Conservation (phyloP, 2,329 filamentous ascomycete genomes). For the Botryosphaeria agaves region DNA sequence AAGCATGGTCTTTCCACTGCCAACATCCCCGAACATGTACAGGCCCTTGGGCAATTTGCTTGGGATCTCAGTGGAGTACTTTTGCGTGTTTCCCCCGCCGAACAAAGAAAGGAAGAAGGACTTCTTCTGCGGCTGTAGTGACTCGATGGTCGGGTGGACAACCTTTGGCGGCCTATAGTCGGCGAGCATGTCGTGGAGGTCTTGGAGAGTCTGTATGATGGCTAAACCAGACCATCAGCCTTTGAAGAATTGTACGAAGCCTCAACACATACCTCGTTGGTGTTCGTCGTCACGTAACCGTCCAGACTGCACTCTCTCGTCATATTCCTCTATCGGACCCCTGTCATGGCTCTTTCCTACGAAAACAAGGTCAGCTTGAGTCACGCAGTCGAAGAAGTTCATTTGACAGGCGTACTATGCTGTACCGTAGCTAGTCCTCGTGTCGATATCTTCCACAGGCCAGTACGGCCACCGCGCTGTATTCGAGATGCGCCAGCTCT, state of each 20-base stretch:
- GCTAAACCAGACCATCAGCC: conserved; percentile 28
- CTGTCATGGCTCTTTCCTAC: neutral
- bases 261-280: conserved; percentile 50
- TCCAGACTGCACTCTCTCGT: conserved; percentile 58
- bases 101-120: conserved; percentile 45
- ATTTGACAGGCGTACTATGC: neutral
- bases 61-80: conserved; percentile 37
- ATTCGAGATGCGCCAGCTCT: conserved; percentile 3
- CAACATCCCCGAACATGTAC: conserved; percentile 93
- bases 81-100: conserved; percentile 25
- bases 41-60: conserved; percentile 68
- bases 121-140: conserved; percentile 36
- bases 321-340: conserved; percentile 79
- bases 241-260: neutral
- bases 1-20: conserved; percentile 96
- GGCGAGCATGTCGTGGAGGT: conserved; percentile 68
- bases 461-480: conserved; percentile 3
- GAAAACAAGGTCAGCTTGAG: neutral
- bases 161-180: conserved; percentile 59
- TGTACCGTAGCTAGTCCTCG: neutral
- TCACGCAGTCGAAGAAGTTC: neutral
- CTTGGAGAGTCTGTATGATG: conserved; percentile 77
- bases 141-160: conserved; percentile 59
- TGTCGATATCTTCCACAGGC: no score
- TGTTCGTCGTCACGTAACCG: conserved; percentile 73